These are phyloP conservation scores for Kluyveromyces marxianus DNA, from an alignment of 1,139 yeast species.

Conservation along the genomic window DNA sequence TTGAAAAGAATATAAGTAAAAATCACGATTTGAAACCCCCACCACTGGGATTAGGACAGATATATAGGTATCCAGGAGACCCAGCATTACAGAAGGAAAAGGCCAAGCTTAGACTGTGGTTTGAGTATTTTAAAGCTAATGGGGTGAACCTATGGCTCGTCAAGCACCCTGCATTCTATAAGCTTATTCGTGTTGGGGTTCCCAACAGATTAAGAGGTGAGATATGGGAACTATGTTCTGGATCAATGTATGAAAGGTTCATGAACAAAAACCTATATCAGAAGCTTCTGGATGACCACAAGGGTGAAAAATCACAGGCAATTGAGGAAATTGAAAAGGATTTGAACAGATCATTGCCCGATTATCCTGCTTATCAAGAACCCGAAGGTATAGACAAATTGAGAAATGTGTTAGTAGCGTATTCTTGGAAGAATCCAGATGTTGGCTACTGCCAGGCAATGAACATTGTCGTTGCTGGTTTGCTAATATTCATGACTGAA, in stretches of 20 bases:
- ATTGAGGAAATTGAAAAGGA: constrained; percentile 97
- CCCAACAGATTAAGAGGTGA: constrained; percentile 93
- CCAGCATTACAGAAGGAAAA: constrained; percentile 71
- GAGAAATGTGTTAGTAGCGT: constrained; percentile 83
- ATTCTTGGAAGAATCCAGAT: constrained; percentile 95
- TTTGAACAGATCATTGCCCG: constrained; percentile 87
- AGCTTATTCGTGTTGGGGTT: constrained; percentile 78
- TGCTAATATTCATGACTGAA: constrained; percentile 88
- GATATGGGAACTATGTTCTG: constrained; percentile 88
- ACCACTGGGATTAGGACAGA: constrained; percentile 75
- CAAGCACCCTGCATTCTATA: constrained; percentile 70
- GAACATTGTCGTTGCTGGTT: constrained; percentile 95
- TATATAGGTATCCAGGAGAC: constrained; percentile 85
- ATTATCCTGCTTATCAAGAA: constrained; percentile 87
- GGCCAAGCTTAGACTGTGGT: constrained; percentile 87
- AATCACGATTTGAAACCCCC: constrained; percentile 50
- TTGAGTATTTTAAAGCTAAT: constrained; percentile 73
- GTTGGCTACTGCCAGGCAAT: constrained; percentile 98
- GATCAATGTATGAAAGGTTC: constrained; percentile 71
- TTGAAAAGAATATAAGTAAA: constrained; percentile 46
- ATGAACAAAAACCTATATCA: constrained; percentile 56
- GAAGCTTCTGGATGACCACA: constrained; percentile 49
- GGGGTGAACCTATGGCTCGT: constrained; percentile 79
- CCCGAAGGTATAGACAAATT: constrained; percentile 78
- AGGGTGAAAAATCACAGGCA: constrained; percentile 65